Conservation (phyloP, 352 stramenopile genomes). For the Albugo candida region DNA sequence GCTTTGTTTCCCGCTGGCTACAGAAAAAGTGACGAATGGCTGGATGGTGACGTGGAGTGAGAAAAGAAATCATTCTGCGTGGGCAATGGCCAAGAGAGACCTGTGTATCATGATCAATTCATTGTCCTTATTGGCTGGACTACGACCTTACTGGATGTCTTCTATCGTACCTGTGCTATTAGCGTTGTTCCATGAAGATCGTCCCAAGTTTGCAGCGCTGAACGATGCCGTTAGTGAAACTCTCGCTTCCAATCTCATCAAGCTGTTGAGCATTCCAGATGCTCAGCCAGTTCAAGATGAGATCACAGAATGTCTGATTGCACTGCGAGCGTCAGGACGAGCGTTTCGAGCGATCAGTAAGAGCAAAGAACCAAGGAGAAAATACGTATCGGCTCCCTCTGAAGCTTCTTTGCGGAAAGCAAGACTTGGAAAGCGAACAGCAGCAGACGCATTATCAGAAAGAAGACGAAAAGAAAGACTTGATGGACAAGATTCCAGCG, state of each 20-base stretch:
- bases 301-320: slow-evolving; percentile 53
- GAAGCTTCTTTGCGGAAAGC: slow-evolving; percentile 42
- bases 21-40: slow-evolving; percentile 2
- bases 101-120: slow-evolving; percentile 46
- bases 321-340: slow-evolving; percentile 40
- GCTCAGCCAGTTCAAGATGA: slow-evolving; percentile 40
- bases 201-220: slow-evolving; percentile 1
- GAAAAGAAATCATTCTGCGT: neutral
- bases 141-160: slow-evolving; percentile 38
- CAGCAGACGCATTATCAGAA: slow-evolving; percentile 1
- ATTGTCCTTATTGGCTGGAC: slow-evolving; percentile 29
- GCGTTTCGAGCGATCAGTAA: slow-evolving; percentile 64
- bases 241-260: slow-evolving; percentile 46
- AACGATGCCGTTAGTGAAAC: slow-evolving; percentile 21
- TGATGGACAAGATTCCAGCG: no score
- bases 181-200: slow-evolving; percentile 13
- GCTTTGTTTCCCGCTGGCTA: slow-evolving; percentile 17
- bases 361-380: slow-evolving; percentile 49
- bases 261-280: slow-evolving; percentile 38
- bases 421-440: slow-evolving; percentile 43
- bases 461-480: neutral
- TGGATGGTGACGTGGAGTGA: slow-evolving; percentile 4
- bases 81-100: slow-evolving; percentile 21
- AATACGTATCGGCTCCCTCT: slow-evolving; percentile 49
- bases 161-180: slow-evolving; percentile 30